Evolutionary conservation across 208 protist genomes (phyloP).

Genomic region (Herpetomonas tarakana): DNA sequence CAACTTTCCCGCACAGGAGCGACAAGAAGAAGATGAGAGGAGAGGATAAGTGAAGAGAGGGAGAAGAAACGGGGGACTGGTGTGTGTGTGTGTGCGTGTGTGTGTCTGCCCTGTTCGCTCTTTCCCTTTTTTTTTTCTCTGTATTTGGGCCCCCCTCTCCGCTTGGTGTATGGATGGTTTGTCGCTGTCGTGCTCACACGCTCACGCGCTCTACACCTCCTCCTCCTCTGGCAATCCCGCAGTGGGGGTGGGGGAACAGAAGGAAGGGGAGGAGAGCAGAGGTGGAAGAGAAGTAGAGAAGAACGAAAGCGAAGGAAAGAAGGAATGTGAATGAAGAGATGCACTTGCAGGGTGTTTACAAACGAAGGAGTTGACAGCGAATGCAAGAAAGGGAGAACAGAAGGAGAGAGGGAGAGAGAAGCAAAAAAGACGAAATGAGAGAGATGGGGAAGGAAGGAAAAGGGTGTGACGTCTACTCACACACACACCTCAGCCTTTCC

Average conservation of each 20-base stretch:
- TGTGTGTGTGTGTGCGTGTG: too few relatives aligned
- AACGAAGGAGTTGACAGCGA: neutral
- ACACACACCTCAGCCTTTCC: neutral
- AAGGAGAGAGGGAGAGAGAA: neutral
- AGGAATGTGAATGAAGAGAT: constrained; percentile 9
- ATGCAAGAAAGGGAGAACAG: neutral
- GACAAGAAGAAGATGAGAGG: too few relatives aligned
- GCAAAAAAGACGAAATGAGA: constrained; percentile 3
- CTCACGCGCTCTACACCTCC: too few relatives aligned
- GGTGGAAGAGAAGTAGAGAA: neutral
- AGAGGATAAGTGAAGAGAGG: too few relatives aligned
- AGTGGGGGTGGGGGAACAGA: constrained; percentile 8
- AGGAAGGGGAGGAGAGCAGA: neutral
- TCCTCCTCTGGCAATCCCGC: too few relatives aligned
- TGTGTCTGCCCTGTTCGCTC: too few relatives aligned
- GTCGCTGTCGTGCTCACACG: too few relatives aligned
- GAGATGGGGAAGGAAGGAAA: neutral
- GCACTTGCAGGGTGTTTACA: constrained; percentile 3
- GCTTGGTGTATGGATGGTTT: too few relatives aligned
- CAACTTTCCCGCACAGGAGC: too few relatives aligned
- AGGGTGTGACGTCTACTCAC: neutral
- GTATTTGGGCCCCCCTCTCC: too few relatives aligned
- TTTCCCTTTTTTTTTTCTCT: too few relatives aligned
- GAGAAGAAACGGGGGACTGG: too few relatives aligned
- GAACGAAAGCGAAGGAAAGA: constrained; percentile 4